phyloP scores from a whole-genome alignment of 1,139 yeast genomes.

The Debaryomyces nepalensis region DNA sequence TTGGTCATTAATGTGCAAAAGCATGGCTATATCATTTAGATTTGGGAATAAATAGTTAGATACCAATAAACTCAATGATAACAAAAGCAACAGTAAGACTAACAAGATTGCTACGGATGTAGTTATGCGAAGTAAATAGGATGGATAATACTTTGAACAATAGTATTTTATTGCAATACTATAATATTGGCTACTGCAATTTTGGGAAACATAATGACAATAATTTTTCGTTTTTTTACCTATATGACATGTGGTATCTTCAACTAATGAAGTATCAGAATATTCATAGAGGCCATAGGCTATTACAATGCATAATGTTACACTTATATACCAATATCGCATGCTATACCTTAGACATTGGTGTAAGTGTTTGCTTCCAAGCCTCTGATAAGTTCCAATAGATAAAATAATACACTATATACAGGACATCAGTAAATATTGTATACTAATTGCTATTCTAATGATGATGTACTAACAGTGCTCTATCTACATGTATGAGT shows the following conservation, averaged over 20 bases:
- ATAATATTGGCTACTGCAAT: slow-evolving; percentile 34
- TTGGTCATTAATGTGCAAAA: slow-evolving; percentile 34
- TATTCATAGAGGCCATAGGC: slow-evolving; percentile 2
- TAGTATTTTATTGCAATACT: slow-evolving; percentile 31
- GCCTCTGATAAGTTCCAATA: neutral
- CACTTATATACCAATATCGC: slow-evolving; percentile 4
- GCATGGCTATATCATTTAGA: slow-evolving; percentile 33
- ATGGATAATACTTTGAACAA: slow-evolving; percentile 26
- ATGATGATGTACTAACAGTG: too few species aligned
- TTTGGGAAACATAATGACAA: slow-evolving; percentile 27
- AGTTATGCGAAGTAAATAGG: slow-evolving; percentile 17
- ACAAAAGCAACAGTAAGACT: slow-evolving; percentile 25
- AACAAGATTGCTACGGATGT: slow-evolving; percentile 24
- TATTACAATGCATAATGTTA: slow-evolving; percentile 2
- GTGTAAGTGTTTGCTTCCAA: neutral
- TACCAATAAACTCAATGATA: slow-evolving; percentile 39
- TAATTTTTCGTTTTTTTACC: slow-evolving; percentile 13
- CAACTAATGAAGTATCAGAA: neutral
- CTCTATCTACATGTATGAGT: slow-evolving; percentile 3
- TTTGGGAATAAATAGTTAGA: slow-evolving; percentile 41
- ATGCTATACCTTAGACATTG: neutral
- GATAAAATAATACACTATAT: neutral
- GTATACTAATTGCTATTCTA: too few species aligned
- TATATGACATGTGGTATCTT: slow-evolving; percentile 5
- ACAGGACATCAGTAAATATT: too few species aligned